Evolutionary conservation across 768 basidiomycete species (phyloP).

Genomic region (Suillus decipiens): DNA sequence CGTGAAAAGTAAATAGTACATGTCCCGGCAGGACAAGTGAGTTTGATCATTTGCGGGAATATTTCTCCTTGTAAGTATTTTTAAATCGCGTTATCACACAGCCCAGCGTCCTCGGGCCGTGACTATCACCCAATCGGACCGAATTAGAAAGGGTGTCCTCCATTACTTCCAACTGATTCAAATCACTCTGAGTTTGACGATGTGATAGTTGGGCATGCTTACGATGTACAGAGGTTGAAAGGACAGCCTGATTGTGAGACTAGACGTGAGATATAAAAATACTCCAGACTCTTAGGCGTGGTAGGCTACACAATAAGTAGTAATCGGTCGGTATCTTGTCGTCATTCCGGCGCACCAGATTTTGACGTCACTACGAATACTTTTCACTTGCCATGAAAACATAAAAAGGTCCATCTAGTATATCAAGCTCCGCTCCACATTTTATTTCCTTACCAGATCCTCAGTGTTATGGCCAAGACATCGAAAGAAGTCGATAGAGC

Average conservation of each 20-base stretch:
- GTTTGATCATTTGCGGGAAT: too few relatives aligned
- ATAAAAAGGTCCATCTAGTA: neutral
- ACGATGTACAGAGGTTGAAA: neutral
- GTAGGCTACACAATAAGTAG: neutral
- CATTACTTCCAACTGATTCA: neutral
- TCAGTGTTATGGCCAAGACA: slow-evolving; percentile 18
- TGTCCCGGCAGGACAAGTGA: too few relatives aligned
- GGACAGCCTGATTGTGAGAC: slow-evolving; percentile 15
- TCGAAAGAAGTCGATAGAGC: neutral
- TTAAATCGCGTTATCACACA: slow-evolving; percentile 29
- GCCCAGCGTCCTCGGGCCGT: too few relatives aligned
- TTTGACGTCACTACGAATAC: neutral
- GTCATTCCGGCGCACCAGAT: neutral
- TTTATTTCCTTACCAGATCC: neutral
- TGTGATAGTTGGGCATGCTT: slow-evolving; percentile 3
- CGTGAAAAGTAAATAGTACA: slow-evolving; percentile 90
- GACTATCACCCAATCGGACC: too few relatives aligned
- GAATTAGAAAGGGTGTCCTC: neutral
- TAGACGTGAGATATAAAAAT: slow-evolving; percentile 16
- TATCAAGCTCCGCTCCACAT: slow-evolving; percentile 1
- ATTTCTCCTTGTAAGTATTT: slow-evolving; percentile 10
- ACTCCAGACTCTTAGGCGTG: slow-evolving; percentile 7
- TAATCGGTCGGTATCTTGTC: neutral
- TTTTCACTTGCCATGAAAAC: slow-evolving; percentile 1
- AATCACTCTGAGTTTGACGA: neutral